These are phyloP conservation scores for Malus sieversii DNA, from an alignment of 306 rosid genomes.

Conservation along the genomic window DNA sequence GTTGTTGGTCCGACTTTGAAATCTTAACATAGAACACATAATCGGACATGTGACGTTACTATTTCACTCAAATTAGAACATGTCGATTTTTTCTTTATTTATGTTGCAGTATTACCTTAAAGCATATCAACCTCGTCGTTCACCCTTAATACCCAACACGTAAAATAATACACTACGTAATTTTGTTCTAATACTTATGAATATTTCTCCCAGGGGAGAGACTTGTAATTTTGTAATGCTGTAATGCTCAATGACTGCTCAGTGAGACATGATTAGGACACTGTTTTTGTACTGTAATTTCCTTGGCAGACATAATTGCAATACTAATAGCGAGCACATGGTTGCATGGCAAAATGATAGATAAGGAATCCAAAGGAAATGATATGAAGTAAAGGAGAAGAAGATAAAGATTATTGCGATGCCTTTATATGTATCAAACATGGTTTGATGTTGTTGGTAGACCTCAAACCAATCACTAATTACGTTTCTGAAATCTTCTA, in stretches of 20 bases:
- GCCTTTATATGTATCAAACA: constrained; percentile 17
- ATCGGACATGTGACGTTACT: background rate
- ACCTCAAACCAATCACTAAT: constrained; percentile 46
- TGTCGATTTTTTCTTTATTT: no score
- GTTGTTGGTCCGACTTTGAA: background rate
- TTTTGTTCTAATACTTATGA: no score
- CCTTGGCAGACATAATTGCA: constrained; percentile 34
- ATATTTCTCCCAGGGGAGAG: background rate
- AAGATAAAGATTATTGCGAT: background rate
- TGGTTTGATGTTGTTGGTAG: constrained; percentile 47
- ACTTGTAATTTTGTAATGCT: background rate
- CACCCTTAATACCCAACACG: no score
- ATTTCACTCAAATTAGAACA: background rate
- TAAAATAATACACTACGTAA: no score
- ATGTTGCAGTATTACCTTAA: no score
- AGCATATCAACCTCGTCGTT: no score
- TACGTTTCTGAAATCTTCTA: constrained; percentile 12
- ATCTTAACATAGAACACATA: no score
- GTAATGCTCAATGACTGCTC: background rate
- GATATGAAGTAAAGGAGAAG: background rate
- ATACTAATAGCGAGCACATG: constrained; percentile 58
- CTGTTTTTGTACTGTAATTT: constrained; percentile 23
- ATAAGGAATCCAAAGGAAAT: constrained; percentile 20
- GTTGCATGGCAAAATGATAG: constrained; percentile 35
- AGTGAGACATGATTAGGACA: constrained; percentile 32